These are phyloP conservation scores for Rhizophagus prolifer DNA, from an alignment of 192 early-diverging fungal species.

Conservation along the genomic window DNA sequence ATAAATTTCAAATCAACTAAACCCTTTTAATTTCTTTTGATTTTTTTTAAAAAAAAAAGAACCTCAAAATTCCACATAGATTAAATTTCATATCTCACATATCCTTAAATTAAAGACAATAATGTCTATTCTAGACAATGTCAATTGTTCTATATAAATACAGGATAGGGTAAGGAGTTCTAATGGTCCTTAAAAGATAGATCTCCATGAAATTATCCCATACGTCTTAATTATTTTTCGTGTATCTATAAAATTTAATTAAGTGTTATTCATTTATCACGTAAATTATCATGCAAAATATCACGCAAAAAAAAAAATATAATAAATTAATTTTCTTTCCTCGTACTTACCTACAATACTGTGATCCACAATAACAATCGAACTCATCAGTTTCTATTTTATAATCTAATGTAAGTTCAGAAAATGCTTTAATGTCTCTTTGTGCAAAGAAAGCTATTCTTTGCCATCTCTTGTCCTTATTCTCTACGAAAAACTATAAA, in stretches of 20 bases:
- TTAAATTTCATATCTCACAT: no score
- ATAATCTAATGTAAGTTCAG: constrained; percentile 17
- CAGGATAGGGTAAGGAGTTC: no score
- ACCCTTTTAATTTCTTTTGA: no score
- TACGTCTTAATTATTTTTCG: not conserved
- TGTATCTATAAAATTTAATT: not conserved
- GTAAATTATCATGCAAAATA: no score
- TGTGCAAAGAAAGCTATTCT: constrained; percentile 17
- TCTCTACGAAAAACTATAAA: constrained; percentile 9
- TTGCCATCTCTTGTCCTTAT: not conserved
- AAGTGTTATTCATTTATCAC: not conserved
- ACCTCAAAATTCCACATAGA: no score
- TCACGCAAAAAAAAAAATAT: not conserved
- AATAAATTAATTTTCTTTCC: not conserved
- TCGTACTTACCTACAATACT: constrained; percentile 1
- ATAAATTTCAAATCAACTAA: no score
- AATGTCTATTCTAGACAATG: no score
- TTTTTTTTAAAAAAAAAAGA: no score
- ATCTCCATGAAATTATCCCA: not conserved
- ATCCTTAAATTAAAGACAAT: no score
- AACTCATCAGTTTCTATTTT: constrained; percentile 1
- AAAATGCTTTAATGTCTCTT: not conserved
- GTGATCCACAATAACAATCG: constrained; percentile 9
- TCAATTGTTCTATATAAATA: no score
- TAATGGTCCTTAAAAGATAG: no score